Evolutionary conservation across 371 early-diverging fungal genomes (phyloP), one percentile per base, ranked within the genome.

Genomic region (Mucor mucedo): DNA sequence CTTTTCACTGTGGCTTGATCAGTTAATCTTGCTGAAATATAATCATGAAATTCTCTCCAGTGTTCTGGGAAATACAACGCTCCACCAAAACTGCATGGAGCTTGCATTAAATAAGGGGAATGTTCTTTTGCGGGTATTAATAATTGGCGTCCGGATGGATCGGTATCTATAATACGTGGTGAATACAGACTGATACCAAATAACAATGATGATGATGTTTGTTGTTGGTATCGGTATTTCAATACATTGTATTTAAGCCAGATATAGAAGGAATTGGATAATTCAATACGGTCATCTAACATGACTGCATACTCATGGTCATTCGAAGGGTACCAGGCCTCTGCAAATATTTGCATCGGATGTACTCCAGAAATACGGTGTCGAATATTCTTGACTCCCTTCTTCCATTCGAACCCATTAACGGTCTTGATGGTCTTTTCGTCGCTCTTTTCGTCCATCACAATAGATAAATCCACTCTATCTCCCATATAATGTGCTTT

Each of bases 1-100:
- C 58, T 56, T 71, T 55, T 86, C 28, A 14, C 35, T 6, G 57
- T 41, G 2, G 57, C 58, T 41, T 62, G 61, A 68, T 86, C 87
- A 28, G 80, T 65, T 39, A 80, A 48, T 39, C 86, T 73, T 21
- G 81, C 83, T 4, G 84, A 79, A 9, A 87, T 75, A 65, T 85
- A 86, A 58, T 86, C 84, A 55, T 87, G 89, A 65, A 87, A 88
- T 58, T 88, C 87, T 30, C 83, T 69, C 89, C 89, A 88, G 33
- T 86, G 81, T 44, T 88, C 87, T 1, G 89, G 89, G 62, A 88
- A 88, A 63, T 80, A 88, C 3, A 87, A 73, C 3, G 87, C 85
- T 7, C 89, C 88, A 58, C 75, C 72, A 58, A 71, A 75, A 52
- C 81, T 79, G 8, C 21, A 21, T 1, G 83, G 83, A 4, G 80